Percentiles rank a stretch among this genome's conserved stretches.
These are phyloP conservation scores for Tulasnella sp. DNA, from an alignment of 768 basidiomycete genomes.

Conservation along the genomic window DNA sequence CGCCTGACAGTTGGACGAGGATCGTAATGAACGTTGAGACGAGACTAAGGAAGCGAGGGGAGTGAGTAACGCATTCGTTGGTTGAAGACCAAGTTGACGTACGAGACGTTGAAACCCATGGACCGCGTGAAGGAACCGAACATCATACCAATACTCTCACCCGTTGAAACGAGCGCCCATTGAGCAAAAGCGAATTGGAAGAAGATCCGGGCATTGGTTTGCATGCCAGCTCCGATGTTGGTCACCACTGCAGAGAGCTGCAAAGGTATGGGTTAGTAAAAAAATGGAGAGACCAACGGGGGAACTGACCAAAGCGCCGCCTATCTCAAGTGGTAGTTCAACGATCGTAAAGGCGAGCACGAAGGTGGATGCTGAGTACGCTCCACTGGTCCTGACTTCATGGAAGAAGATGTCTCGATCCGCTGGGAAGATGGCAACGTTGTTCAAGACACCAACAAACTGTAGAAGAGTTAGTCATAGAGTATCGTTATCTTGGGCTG, in stretches of 20 bases:
- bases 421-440: constrained; percentile 49
- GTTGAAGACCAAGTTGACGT: constrained; percentile 31
- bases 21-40: constrained; percentile 43
- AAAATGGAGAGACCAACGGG: background rate
- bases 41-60: constrained; percentile 34
- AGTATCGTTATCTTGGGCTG: background rate
- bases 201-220: constrained; percentile 45
- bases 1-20: constrained; percentile 41
- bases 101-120: constrained; percentile 47
- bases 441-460: constrained; percentile 42
- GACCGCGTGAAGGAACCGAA: constrained; percentile 43
- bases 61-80: background rate
- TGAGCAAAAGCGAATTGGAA: constrained; percentile 45
- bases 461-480: constrained; percentile 18
- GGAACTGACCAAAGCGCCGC: constrained; percentile 42
- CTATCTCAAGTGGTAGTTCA: constrained; percentile 45
- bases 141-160: constrained; percentile 45
- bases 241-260: constrained; percentile 42
- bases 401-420: constrained; percentile 52
- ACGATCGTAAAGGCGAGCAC: constrained; percentile 45
- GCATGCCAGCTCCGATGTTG: constrained; percentile 45
- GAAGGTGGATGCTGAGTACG: constrained; percentile 49
- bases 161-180: constrained; percentile 44
- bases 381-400: constrained; percentile 48
- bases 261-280: background rate